A percentile compares a stretch with the other conserved stretches of the same genome.
phyloP scores from a whole-genome alignment of 257 asterid genomes.

The Petunia secreta region DNA sequence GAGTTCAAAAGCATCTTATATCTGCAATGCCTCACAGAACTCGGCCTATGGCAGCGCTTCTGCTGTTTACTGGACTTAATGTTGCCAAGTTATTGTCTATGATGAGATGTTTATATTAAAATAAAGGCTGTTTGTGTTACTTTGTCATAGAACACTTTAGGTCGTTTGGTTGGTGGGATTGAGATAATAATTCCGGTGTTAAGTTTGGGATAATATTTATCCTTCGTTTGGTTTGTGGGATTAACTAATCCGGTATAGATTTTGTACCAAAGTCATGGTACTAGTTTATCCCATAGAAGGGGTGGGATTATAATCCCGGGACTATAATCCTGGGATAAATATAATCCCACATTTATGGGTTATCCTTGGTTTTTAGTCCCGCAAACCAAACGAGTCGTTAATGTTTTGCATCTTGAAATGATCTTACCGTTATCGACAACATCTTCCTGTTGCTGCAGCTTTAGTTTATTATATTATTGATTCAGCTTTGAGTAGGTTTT shows the following conservation, averaged over 20 bases:
- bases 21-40: constrained; percentile 79
- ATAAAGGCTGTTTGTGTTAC: background rate
- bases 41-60: constrained; percentile 80
- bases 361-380: no score
- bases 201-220: no score
- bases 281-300: no score
- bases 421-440: background rate
- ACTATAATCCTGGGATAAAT: no score
- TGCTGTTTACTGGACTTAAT: constrained; percentile 84
- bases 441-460: background rate
- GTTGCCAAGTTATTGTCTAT: constrained; percentile 33
- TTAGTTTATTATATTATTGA: constrained; percentile 16
- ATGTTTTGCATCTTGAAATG: background rate
- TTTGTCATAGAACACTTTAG: background rate
- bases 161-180: no score
- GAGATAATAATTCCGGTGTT: no score
- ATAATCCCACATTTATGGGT: no score
- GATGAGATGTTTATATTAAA: background rate
- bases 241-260: no score
- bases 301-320: no score
- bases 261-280: no score
- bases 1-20: constrained; percentile 5
- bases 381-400: background rate
- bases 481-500: background rate
- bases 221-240: no score